Evolutionary conservation across 257 asterid species (phyloP).

Genomic region (Solanum peruvianum): DNA sequence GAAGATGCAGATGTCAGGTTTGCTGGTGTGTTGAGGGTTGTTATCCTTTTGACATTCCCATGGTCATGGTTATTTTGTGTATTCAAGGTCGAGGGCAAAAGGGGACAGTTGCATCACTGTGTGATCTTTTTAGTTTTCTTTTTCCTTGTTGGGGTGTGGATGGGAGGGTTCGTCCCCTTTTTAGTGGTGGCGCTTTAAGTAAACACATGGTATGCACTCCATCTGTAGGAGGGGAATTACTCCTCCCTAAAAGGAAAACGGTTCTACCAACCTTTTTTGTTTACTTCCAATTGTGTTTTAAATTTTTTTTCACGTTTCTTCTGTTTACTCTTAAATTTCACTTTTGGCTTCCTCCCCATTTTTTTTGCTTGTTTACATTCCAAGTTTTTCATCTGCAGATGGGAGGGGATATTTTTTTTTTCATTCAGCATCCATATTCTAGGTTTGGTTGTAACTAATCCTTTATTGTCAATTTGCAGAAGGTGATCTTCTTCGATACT

Average conservation of each 20-base stretch:
- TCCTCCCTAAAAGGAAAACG: neutral
- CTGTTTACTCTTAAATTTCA: neutral
- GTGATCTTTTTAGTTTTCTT: neutral
- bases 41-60: neutral
- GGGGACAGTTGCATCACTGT: neutral
- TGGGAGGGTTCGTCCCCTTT: neutral
- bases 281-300: neutral
- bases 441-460: neutral
- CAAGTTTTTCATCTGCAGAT: neutral
- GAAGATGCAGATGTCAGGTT: neutral
- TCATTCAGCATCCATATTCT: neutral
- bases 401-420: neutral
- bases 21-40: neutral
- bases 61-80: neutral
- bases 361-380: neutral
- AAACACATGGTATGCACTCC: neutral
- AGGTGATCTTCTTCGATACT: conserved; percentile 78
- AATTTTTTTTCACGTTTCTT: neutral
- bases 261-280: neutral
- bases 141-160: neutral
- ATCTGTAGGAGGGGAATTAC: neutral
- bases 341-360: neutral
- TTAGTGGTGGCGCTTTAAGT: neutral
- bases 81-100: neutral
- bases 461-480: conserved; percentile 29